Conservation (phyloP, 441 rosid species). For the Viola pubescens region DNA sequence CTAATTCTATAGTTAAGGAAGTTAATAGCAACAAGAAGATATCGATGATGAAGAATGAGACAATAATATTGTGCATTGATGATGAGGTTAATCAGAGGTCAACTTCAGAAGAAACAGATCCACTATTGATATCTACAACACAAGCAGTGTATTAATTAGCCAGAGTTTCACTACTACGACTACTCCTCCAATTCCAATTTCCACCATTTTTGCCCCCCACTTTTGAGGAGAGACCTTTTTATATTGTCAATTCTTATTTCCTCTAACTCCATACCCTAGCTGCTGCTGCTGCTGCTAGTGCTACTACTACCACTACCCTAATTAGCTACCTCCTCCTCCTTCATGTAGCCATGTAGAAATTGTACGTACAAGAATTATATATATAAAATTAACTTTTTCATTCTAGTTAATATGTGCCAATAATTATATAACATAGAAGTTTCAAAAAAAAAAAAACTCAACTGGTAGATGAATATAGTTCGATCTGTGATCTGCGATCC, state of each 20-base stretch:
- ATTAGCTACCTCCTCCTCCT: too few relatives aligned
- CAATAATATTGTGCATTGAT: constrained; percentile 27
- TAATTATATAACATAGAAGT: too few relatives aligned
- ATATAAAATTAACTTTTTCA: constrained; percentile 5
- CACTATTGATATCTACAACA: constrained; percentile 30
- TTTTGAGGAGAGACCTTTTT: constrained; percentile 9
- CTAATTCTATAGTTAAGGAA: background rate
- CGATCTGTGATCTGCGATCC: too few relatives aligned
- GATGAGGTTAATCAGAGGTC: constrained; percentile 29
- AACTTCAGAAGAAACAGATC: constrained; percentile 43
- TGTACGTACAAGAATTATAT: constrained; percentile 17
- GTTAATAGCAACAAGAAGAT: constrained; percentile 7
- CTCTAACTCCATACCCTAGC: too few relatives aligned
- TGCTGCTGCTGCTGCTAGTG: too few relatives aligned
- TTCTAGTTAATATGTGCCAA: too few relatives aligned
- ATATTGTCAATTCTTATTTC: too few relatives aligned
- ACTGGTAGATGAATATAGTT: too few relatives aligned
- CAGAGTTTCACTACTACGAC: background rate
- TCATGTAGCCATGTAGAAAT: background rate
- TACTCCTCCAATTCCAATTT: background rate
- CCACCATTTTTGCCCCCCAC: constrained; percentile 30
- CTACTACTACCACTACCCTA: too few relatives aligned
- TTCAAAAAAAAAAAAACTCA: too few relatives aligned
- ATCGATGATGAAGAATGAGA: constrained; percentile 20
- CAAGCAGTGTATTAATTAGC: constrained; percentile 24